Evolutionary conservation across 352 stramenopile species (phyloP), one percentile per base, ranked within the genome.

Genomic region (Phytopythium cucurbitacearum): DNA sequence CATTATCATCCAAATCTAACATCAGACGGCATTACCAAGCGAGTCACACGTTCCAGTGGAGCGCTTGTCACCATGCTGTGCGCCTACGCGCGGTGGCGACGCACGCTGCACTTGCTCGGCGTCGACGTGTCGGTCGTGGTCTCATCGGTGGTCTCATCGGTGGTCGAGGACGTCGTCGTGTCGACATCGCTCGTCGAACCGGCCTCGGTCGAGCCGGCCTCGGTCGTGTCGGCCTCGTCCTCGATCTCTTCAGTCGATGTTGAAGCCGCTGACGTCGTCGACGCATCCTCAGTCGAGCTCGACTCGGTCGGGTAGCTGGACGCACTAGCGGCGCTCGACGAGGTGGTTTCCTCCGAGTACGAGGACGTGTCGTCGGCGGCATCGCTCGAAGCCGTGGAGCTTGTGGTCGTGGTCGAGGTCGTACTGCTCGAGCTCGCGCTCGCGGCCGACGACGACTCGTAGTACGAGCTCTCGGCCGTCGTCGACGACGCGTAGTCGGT

Each of bases 31-130:
- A 28, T 28, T 28, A 28, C 21, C 21, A 28, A 28, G 21, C 21
- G 2, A 28, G 21, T 28, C 21, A 28, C 21, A 28, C 21, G 21
- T 28, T 28, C 21, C 21, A 28, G 21, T 28, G 21, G 21, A 28
- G 21, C 21, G 21, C 21, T 28, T 28, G 21, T 28, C 21, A 28
- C 21, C 21, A 28, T 28, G 21, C 21, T 28, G 21, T 28, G 21
- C 21, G 35, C 33, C 7, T 35, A 35, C 15, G 33, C 3, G 34
- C 46, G 36, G n/a, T 44, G 47, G 47, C 47, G 47, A 7, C 47
- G 47, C 12, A 52, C 47, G 36, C 35, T 34, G 16, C 47, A 52
- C 35, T 52, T 52, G 47, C 34, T 33, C 35, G 46, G 39, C 35
- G 47, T 52, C n/a, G 34, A 15, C 35, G 47, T 3, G 7, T 34